Evolutionary conservation across 2,329 filamentous ascomycete genomes (phyloP), one percentile per base, ranked within the genome.

Genomic region (Xylogone sp.): DNA sequence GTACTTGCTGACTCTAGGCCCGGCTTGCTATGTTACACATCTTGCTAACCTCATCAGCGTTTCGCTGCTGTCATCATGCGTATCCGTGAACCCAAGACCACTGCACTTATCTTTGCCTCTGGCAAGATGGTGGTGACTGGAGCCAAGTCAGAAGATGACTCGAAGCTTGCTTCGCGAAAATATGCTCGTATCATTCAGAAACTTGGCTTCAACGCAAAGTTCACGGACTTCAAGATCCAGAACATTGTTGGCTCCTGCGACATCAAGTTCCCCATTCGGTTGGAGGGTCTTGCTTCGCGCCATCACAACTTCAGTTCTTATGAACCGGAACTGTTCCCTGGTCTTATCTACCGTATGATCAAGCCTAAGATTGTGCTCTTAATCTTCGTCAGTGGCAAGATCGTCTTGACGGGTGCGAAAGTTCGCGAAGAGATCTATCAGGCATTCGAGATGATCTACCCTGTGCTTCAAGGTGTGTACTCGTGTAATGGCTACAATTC

Each of bases 251-350:
- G 94, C 59, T 96, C 91, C 54, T 97, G 93, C 72, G 94, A 99
- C 69, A 97, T 99, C 81, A 97, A 97, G 80, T 99, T 99, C 76
- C 94, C 94, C 49, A 97, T 99, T 63, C 90, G 94, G 61, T 81
- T 99, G 53, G 94, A 97, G 71, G 94, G 94, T 74, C 78, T 99
- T 69, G 94, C 94, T 16, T 94, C 88, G 62, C 90, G 92, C 74
- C 94, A 99, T 81, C 93, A 97, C 80, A 96, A 96, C 76, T 99
- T 97, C 84, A 95, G 90, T 74, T 97, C 92, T 52, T 99, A 99
- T 73, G 94, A 99, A 73, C 94, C 94, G 61, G 94, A 99, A 70
- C 73, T 99, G 70, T 99, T 97, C 82, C 94, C 94, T 66, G 94
- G 94, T 83, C 86, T 99, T 48, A 99, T 99, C 75, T 99, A 99